Evolutionary conservation across 371 early-diverging fungal species (phyloP), one percentile per base, ranked within the genome.

Genomic region (Syncephalis plumigaleata): DNA sequence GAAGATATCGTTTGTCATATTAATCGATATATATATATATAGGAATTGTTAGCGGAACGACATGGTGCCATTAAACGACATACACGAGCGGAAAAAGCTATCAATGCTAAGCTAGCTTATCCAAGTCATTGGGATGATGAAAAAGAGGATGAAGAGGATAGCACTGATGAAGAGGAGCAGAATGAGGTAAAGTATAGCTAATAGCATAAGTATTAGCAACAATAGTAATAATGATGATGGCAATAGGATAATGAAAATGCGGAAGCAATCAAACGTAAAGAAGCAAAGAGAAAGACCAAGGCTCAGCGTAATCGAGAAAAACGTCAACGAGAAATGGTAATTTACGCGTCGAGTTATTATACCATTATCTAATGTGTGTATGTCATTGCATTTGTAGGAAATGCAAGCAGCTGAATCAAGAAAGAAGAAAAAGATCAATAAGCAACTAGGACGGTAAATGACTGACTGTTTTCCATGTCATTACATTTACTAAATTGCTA

Each of bases 91-190:
- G 39, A 52, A 49, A 53, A 60, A 27, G 54, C 55, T 27, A 53
- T 54, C 0, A 47, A 49, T 8, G 54, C 66, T 47, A 68, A 75
- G 47, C 78, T 77, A 37, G 68, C 71, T 9, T 74, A 67, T 7
- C 65, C 59, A 11, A n/a, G 66, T 0, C 70, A 68, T 1, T 73
- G 71, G 1, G 76, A 77, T 15, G 72, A 60, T 1, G 61, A 50
- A 9, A 56, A 64, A 4, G 71, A 63, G 8, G 66, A 52, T 1
- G 61, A 46, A 24, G 68, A 61, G 21, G 60, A 54, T n/a, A 66
- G 56, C 47, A 21, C 47, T 43, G 23, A 44, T 31, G 22, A 45
- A 38, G 31, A 47, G 11, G 11, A 31, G 11, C 31, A 31, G 31
- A 31, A 31, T 31, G 11, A 7, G 11, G 31, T 31, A 31, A 7